Conservation (phyloP, 2,329 filamentous ascomycete genomes). For the Bipolaris oryzae region DNA sequence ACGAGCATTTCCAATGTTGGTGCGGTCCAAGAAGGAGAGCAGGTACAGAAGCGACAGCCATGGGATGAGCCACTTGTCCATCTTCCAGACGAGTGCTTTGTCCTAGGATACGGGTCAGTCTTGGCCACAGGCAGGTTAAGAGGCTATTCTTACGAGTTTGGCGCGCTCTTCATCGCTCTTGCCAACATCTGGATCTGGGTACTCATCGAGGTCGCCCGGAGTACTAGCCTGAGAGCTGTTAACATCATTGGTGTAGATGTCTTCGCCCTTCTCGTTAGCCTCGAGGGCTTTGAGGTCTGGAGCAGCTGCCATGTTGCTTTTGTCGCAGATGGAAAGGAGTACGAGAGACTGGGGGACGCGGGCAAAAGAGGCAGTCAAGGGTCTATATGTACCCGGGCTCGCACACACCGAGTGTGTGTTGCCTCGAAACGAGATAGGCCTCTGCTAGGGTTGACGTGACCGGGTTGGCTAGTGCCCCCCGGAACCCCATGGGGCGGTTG, state of each 20-base stretch:
- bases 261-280: conserved; percentile 32
- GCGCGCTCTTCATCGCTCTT: conserved; percentile 45
- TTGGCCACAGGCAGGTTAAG: neutral
- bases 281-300: conserved; percentile 32
- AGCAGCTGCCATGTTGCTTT: conserved; percentile 39
- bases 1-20: conserved; percentile 55
- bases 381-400: conserved; percentile 40
- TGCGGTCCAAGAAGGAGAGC: conserved; percentile 49
- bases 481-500: conserved; percentile 47
- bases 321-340: conserved; percentile 19
- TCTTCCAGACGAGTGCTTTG: conserved; percentile 50
- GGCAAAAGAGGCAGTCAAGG: conserved; percentile 23
- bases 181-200: conserved; percentile 44
- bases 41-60: conserved; percentile 52
- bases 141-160: conserved; percentile 31
- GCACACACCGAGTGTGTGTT: conserved; percentile 14
- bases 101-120: conserved; percentile 36
- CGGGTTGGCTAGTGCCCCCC: conserved; percentile 26
- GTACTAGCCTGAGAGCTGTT: conserved; percentile 34
- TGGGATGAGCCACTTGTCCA: conserved; percentile 51
- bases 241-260: conserved; percentile 34
- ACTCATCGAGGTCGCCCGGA: conserved; percentile 38
- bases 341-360: conserved; percentile 24
- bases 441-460: conserved; percentile 20
- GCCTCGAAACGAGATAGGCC: conserved; percentile 14